Base-by-base conservation (phyloP, 345 rosid species). In the Excoecaria agallocha region DNA sequence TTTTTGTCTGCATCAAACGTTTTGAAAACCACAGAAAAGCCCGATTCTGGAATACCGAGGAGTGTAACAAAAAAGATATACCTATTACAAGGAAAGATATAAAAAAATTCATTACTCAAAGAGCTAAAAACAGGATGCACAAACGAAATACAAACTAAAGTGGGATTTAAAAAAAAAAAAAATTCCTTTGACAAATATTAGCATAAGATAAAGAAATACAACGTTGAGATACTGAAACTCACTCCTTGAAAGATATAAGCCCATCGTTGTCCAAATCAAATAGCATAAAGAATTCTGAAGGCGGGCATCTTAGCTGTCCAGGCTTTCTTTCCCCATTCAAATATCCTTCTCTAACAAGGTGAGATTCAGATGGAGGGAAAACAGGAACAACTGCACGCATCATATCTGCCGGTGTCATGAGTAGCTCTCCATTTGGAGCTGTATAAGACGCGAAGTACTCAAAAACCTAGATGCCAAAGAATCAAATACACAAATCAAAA, bases 331-430 rank as follows among this genome's bases (percentile, higher is more conserved):
- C 99, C 68, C 99, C 99, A 66, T 65, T 80, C 89, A 95, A 84
- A 84, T 82, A 95, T 43, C 99, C 99, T 24, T 91, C 97, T 75
- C 99, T 88, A 58, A 95, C 92, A 25, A 85, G 79, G 70, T 88
- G 71, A 22, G 99, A 95, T 77, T 91, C 97, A 4, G 97, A 90
- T 46, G 99, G 96, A 79, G 99, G 98, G 79, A 95, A 95, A 57
- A 95, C 98, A 8, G 98, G 98, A 41, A 93, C 92, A 9, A 86
- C 79, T 3, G 99, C 99, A 3, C 98, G 88, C 99, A 95, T 95
- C 79, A 95, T 78, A 85, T 95, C 99, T 25, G 79, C 91, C 0
- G 98, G 94, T 80, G 65, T 88, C 99, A 95, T 91, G 25, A 89
- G 82, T 69, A 87, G 65, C 80, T 95, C 96, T 67, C 99, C 94